Evolutionary conservation across 1,284 basidiomycete species (phyloP), one percentile per base, ranked within the genome.

Genomic region (Chiua sp.): DNA sequence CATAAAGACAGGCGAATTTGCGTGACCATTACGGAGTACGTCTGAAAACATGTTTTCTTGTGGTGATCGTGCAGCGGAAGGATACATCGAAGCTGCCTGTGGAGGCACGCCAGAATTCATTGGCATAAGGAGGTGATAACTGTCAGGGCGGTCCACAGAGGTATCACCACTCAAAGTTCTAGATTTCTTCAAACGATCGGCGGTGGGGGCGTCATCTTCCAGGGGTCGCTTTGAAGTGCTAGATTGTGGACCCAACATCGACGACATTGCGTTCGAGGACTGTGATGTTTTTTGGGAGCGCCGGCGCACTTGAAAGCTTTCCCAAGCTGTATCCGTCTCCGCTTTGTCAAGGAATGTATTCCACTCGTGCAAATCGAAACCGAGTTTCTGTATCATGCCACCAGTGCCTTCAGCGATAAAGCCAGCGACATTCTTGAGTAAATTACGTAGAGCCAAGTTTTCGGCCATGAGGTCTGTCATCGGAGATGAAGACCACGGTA

Each of bases 271-370:
- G 48, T 54, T 65, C 22, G 73, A 65, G 18, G 75, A 62, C 33
- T 73, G 74, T 5, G 64, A 49, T 16, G 68, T 67, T 52, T 75
- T 73, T 35, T 71, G 68, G 23, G 63, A 47, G 8, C 67, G 66
- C 53, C 47, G 92, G 64, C 90, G 84, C 35, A 84, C 76, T 63
- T 93, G 87, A 69, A 91, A 95, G 51, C 92, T 90, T 71, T 96
- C 93, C 82, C 90, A 94, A 32, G 93, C 94, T 1, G 93, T 94
- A 72, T 96, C 94, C 0, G 93, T 94, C 76, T 96, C 94, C 3
- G 91, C 87, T 67, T 88, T 87, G 75, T 91, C 93, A 62, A 94
- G 79, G 65, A 90, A 91, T 51, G 86, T 86, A 65, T 92, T 88
- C 70, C 95, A 93, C 68, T 92, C 90, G 55, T 83, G 79, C 63